These are phyloP conservation scores for Bothriochloa decipiens DNA, from an alignment of 176 grass and related monocot genomes.

Conservation along the genomic window DNA sequence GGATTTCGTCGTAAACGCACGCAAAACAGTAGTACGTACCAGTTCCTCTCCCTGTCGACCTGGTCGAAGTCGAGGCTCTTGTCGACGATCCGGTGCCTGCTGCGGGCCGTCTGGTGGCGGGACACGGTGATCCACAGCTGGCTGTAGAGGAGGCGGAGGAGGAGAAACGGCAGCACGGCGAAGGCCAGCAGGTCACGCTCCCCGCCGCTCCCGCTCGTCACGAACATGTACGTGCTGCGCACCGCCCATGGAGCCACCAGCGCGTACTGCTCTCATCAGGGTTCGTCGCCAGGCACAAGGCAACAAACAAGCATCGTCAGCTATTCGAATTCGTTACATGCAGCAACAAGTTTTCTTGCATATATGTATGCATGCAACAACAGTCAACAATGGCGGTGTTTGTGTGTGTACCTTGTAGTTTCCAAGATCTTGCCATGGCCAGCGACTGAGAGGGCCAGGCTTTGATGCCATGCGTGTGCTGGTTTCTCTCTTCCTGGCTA, in stretches of 20 bases:
- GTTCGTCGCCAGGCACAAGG: neutral
- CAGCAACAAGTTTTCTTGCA: too few species aligned
- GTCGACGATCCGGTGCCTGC: constrained; percentile 73
- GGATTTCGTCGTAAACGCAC: neutral
- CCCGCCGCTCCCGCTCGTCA: constrained; percentile 23
- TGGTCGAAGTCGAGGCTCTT: constrained; percentile 95
- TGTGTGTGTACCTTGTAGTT: constrained; percentile 55
- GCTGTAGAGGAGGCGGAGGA: constrained; percentile 68
- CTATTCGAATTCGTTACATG: too few species aligned
- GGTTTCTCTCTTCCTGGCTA: too few species aligned
- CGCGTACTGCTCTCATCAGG: constrained; percentile 23
- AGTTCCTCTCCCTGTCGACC: constrained; percentile 89
- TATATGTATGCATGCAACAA: too few species aligned
- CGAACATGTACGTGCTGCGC: constrained; percentile 52
- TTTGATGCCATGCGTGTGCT: constrained; percentile 43
- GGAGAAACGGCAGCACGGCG: constrained; percentile 47
- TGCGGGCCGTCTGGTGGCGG: constrained; percentile 77
- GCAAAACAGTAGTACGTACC: constrained; percentile 35
- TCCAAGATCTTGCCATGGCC: constrained; percentile 71
- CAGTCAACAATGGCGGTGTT: too few species aligned
- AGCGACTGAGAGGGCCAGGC: constrained; percentile 58
- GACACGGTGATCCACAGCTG: constrained; percentile 91
- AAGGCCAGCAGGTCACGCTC: constrained; percentile 47
- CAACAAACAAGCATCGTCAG: neutral
- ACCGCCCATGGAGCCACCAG: constrained; percentile 63